Conservation (phyloP, 1,284 basidiomycete species). For the Irpex sp. region DNA sequence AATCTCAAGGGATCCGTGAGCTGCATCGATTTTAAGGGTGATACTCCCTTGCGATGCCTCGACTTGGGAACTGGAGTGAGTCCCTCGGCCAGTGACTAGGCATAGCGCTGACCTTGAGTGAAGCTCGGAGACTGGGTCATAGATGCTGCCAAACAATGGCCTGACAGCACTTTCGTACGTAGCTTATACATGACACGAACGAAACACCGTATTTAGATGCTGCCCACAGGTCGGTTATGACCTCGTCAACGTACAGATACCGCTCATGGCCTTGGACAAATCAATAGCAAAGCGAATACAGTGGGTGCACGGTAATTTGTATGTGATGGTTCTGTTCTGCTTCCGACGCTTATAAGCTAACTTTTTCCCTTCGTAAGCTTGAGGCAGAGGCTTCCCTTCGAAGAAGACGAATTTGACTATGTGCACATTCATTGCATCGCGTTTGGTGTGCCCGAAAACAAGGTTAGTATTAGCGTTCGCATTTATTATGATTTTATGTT, state of each 20-base stretch:
- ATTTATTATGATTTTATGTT: neutral
- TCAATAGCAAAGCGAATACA: constrained; percentile 51
- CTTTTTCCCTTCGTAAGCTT: constrained; percentile 39
- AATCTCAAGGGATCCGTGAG: constrained; percentile 49
- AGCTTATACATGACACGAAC: neutral
- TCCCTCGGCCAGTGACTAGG: constrained; percentile 10
- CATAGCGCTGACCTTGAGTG: neutral
- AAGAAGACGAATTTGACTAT: constrained; percentile 76
- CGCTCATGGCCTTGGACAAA: constrained; percentile 45
- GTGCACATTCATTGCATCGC: constrained; percentile 66
- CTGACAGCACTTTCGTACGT: constrained; percentile 60
- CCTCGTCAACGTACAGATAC: constrained; percentile 66
- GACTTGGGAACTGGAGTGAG: constrained; percentile 73
- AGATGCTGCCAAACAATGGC: constrained; percentile 71
- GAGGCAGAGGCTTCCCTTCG: constrained; percentile 70
- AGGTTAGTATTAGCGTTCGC: constrained; percentile 37
- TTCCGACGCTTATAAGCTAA: neutral
- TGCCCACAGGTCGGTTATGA: constrained; percentile 64
- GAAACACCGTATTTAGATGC: neutral
- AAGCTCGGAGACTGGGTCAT: constrained; percentile 71
- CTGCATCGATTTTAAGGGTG: constrained; percentile 48
- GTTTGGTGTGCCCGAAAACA: constrained; percentile 69
- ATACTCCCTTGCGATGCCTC: constrained; percentile 46
- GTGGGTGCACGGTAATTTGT: constrained; percentile 79
- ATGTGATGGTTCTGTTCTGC: constrained; percentile 22